Conservation (phyloP, 495 filamentous ascomycete species). For the Acidomyces sp. region DNA sequence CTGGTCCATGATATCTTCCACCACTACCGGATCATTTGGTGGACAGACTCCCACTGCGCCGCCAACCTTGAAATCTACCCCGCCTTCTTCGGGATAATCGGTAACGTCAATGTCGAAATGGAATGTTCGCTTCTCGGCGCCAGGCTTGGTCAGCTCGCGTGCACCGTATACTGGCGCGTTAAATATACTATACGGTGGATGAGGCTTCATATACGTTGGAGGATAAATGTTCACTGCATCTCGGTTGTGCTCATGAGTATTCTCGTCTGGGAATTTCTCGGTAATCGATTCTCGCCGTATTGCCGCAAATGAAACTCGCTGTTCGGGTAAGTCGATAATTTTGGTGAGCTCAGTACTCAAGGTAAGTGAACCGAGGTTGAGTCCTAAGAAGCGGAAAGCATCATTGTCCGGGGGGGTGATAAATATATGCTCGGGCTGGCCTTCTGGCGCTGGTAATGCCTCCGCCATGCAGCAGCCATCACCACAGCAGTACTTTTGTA, state of each 20-base stretch:
- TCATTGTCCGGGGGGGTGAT: constrained; percentile 64
- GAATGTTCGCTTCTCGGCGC: constrained; percentile 92
- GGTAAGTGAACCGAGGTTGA: constrained; percentile 63
- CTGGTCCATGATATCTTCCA: constrained; percentile 71
- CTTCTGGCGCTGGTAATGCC: constrained; percentile 38
- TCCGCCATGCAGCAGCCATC: constrained; percentile 78
- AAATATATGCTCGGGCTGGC: constrained; percentile 41
- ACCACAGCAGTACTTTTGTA: constrained; percentile 63
- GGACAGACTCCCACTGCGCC: constrained; percentile 89
- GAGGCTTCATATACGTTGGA: constrained; percentile 84
- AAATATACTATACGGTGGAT: constrained; percentile 82
- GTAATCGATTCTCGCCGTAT: constrained; percentile 14
- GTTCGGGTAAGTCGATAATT: constrained; percentile 54
- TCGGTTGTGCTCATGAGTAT: constrained; percentile 19
- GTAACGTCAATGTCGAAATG: constrained; percentile 97
- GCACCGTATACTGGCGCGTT: constrained; percentile 68
- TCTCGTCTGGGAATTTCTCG: constrained; percentile 19
- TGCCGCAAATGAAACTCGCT: constrained; percentile 51
- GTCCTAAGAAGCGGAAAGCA: constrained; percentile 62
- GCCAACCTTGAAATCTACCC: constrained; percentile 90
- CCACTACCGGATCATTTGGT: constrained; percentile 63
- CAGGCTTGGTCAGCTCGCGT: constrained; percentile 74
- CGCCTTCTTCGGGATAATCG: constrained; percentile 74
- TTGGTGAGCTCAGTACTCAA: constrained; percentile 54
- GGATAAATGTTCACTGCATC: constrained; percentile 48